phyloP scores from a whole-genome alignment of 495 filamentous ascomycete species.

The Cenococcum geophilum region DNA sequence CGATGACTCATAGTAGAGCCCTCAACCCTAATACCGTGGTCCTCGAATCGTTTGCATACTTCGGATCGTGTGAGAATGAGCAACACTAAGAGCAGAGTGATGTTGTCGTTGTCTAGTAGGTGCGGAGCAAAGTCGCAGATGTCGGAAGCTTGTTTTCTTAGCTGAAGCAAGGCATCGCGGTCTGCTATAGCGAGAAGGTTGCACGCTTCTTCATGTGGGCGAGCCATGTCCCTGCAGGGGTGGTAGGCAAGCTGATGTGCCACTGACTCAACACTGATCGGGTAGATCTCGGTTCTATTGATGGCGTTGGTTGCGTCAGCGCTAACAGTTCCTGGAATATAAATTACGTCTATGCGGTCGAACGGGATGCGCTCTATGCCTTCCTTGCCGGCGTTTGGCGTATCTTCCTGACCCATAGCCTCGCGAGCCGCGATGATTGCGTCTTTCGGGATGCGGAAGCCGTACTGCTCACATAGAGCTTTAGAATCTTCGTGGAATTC shows the following conservation, averaged over 20 bases:
- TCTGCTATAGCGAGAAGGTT: slow-evolving; percentile 18
- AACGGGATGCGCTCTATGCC: slow-evolving; percentile 9
- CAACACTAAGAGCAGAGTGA: slow-evolving; percentile 25
- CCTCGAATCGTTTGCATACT: slow-evolving; percentile 20
- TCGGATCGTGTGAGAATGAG: slow-evolving; percentile 27
- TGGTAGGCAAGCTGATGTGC: slow-evolving; percentile 18
- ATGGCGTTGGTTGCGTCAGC: slow-evolving; percentile 26
- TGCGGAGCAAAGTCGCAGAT: slow-evolving; percentile 28
- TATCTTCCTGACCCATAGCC: background rate
- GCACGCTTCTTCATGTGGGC: slow-evolving; percentile 17
- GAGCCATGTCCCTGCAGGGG: slow-evolving; percentile 21
- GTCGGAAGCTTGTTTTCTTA: slow-evolving; percentile 20
- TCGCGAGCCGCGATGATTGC: slow-evolving; percentile 21
- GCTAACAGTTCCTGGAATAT: slow-evolving; percentile 27
- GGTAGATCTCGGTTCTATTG: slow-evolving; percentile 23
- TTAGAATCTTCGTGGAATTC: slow-evolving; percentile 23
- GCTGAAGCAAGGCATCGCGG: slow-evolving; percentile 8
- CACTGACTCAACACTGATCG: slow-evolving; percentile 19
- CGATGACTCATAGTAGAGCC: slow-evolving; percentile 29
- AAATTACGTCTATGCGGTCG: slow-evolving; percentile 30
- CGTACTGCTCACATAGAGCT: slow-evolving; percentile 16
- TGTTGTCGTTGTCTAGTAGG: slow-evolving; percentile 29
- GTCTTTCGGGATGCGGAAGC: slow-evolving; percentile 15
- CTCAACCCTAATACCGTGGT: slow-evolving; percentile 28
- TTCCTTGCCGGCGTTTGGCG: background rate